phyloP scores from a whole-genome alignment of 164 flowering plant genomes.

The Dillenia suffruticosa region DNA sequence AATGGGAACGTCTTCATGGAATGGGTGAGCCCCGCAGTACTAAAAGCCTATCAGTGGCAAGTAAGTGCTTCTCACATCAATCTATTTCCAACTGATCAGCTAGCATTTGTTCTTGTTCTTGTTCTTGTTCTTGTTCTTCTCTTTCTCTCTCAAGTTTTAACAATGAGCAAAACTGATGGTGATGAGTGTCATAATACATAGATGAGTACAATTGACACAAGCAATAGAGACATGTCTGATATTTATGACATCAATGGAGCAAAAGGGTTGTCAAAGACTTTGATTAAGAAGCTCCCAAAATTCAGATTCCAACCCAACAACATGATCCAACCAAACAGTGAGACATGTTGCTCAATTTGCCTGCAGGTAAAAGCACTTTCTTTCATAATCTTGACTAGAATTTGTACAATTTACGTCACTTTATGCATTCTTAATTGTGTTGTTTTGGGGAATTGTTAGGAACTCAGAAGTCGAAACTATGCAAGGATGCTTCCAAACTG shows the following conservation, averaged over 20 bases:
- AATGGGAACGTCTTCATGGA: conserved; percentile 72
- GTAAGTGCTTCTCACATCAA: conserved; percentile 24
- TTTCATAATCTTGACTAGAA: too few species aligned
- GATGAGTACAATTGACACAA: conserved; percentile 36
- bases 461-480: conserved; percentile 43
- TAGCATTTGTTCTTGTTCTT: not conserved
- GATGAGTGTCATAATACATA: conserved; percentile 16
- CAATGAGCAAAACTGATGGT: not conserved
- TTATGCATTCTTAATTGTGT: not conserved
- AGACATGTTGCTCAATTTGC: conserved; percentile 57
- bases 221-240: conserved; percentile 39
- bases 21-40: conserved; percentile 74
- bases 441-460: conserved; percentile 23
- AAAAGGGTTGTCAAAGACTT: conserved; percentile 39
- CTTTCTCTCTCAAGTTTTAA: not conserved
- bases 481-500: conserved; percentile 55
- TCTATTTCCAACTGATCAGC: too few species aligned
- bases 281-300: conserved; percentile 42
- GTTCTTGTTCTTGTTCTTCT: not conserved
- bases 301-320: conserved; percentile 12
- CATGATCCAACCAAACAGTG: conserved; percentile 3
- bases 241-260: conserved; percentile 40
- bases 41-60: conserved; percentile 79
- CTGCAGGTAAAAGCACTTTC: conserved; percentile 40
- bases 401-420: not conserved